Evolutionary conservation across 306 rosid species (phyloP), one percentile per base, ranked within the genome.

Genomic region (Hylodesmum podocarpum): DNA sequence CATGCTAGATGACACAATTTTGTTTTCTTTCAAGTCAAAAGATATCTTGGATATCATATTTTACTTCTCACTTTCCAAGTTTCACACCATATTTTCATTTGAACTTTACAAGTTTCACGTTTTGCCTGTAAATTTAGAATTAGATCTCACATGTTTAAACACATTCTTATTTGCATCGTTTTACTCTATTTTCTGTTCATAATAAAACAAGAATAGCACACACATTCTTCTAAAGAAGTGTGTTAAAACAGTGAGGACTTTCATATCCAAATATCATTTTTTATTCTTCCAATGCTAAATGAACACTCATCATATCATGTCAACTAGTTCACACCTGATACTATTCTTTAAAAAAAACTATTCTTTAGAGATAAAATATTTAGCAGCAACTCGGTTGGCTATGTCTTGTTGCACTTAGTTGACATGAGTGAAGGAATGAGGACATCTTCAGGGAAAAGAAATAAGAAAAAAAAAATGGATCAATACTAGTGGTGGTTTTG

Each of bases 301-400:
- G 66, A 39, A 41, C 16, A 41, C 5, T 41, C 12, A 27, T 40
- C 29, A 37, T 63, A 24, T 71, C 73, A 36, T 61, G 27, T 70
- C 73, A 79, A 71, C 57, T 51, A 47, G 67, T 79, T 72, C 83
- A 72, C 61, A 72, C 37, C 0, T 47, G 41, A 43, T 8, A 33
- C 49, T 57, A 25, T 29, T 67, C 58, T 67, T 25, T 75, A 57
- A n/a, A n/a, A n/a, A n/a, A n/a, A n/a, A 33, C 49, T 57, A 25
- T 29, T 67, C 58, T 67, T 25, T 75, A 57, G 41, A 27, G 33
- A 59, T 37, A 49, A 68, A 70, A 68, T 34, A 47, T 67, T 47
- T 22, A 55, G 72, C 72, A 55, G 80, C 15, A 66, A 55, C 70
- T 44, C 10, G 12, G 64, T 80, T 55, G 76, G 71, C 13, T 54